A percentile compares a stretch with the other conserved stretches of the same genome.
Evolutionary conservation across 495 filamentous ascomycete species (phyloP).

Genomic region (Xylaria nigripes): DNA sequence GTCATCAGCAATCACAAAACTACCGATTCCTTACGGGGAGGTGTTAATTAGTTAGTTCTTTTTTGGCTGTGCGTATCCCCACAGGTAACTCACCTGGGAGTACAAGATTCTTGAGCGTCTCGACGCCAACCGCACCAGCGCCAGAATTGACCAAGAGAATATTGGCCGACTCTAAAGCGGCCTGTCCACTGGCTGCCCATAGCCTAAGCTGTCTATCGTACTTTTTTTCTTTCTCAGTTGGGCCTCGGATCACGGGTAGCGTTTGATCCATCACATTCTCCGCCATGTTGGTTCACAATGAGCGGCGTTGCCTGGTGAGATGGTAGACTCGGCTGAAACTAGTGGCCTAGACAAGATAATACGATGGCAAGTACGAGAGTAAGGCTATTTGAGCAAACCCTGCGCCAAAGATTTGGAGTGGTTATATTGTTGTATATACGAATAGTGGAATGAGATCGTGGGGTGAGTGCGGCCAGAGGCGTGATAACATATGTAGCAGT

Average conservation of each 20-base stretch:
- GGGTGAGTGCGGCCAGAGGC: constrained; percentile 5
- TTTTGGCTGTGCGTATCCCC: background rate
- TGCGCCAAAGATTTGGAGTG: background rate
- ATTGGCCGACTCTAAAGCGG: constrained; percentile 80
- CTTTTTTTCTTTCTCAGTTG: constrained; percentile 80
- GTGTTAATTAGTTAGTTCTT: constrained; percentile 14
- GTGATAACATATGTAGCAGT: background rate
- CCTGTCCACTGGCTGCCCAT: constrained; percentile 89
- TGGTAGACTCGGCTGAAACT: background rate
- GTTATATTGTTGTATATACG: background rate
- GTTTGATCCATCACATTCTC: constrained; percentile 42
- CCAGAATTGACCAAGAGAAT: constrained; percentile 83
- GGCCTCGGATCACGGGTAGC: constrained; percentile 49
- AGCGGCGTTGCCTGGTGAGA: constrained; percentile 8
- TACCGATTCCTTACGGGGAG: constrained; percentile 65
- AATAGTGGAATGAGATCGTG: constrained; percentile 3
- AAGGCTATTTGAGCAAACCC: background rate
- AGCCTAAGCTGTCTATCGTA: constrained; percentile 94
- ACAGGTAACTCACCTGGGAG: constrained; percentile 52
- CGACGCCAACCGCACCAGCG: constrained; percentile 74
- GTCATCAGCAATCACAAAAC: constrained; percentile 88
- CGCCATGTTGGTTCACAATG: constrained; percentile 29
- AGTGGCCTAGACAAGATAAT: background rate
- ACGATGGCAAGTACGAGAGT: background rate
- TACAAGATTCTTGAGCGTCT: constrained; percentile 93